phyloP scores from a whole-genome alignment of 2,329 filamentous ascomycete genomes.

The Pseudocercospora fijiensis region DNA sequence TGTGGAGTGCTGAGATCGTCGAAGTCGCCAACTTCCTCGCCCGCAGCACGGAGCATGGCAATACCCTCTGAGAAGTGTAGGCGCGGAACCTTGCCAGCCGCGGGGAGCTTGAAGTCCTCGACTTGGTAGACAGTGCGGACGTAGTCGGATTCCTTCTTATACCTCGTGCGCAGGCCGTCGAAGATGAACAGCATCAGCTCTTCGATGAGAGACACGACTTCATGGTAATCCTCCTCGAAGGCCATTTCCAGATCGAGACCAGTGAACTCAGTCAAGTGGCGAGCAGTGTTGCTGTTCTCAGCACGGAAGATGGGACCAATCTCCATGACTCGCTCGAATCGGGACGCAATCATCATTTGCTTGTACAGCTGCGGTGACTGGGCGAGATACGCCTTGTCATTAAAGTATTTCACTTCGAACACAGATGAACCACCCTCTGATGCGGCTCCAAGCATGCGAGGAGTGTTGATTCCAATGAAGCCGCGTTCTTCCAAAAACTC shows the following conservation, averaged over 20 bases:
- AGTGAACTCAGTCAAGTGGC: slow-evolving; percentile 86
- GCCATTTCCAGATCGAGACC: slow-evolving; percentile 90
- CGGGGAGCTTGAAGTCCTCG: slow-evolving; percentile 72
- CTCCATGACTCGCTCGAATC: slow-evolving; percentile 73
- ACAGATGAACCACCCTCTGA: slow-evolving; percentile 93
- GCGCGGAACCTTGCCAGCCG: slow-evolving; percentile 70
- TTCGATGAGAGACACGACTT: slow-evolving; percentile 71
- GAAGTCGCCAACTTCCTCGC: slow-evolving; percentile 71
- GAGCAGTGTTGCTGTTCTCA: slow-evolving; percentile 81
- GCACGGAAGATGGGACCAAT: slow-evolving; percentile 80
- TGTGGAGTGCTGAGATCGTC: slow-evolving; percentile 79
- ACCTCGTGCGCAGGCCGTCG: slow-evolving; percentile 66
- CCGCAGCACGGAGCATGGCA: slow-evolving; percentile 72
- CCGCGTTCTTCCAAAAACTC: slow-evolving; percentile 73
- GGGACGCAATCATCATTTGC: slow-evolving; percentile 79
- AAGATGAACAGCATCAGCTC: slow-evolving; percentile 76
- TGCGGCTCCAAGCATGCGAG: slow-evolving; percentile 83
- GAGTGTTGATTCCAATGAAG: slow-evolving; percentile 84
- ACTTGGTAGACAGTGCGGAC: slow-evolving; percentile 74
- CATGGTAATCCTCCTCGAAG: slow-evolving; percentile 74
- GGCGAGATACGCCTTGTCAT: slow-evolving; percentile 74
- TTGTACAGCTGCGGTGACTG: slow-evolving; percentile 86
- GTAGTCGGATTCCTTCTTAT: slow-evolving; percentile 69
- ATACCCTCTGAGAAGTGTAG: slow-evolving; percentile 77
- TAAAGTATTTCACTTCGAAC: slow-evolving; percentile 88